phyloP scores from a whole-genome alignment of 2,329 filamentous ascomycete species.

The Aspergillus fischeri region DNA sequence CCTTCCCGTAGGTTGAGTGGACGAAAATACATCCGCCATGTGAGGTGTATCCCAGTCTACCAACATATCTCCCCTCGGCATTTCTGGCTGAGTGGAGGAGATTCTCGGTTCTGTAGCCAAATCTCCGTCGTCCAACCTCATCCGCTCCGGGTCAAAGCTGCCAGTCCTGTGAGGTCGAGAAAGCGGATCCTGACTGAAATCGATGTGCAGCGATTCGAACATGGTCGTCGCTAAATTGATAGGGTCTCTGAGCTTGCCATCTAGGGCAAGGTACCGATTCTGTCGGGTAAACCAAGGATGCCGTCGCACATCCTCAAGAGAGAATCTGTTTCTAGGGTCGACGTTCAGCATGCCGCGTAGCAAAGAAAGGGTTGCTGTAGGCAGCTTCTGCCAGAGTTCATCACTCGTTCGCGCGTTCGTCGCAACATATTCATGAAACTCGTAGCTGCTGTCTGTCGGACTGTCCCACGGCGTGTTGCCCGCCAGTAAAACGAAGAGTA shows the following conservation, averaged over 20 bases:
- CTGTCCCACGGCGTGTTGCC: constrained; percentile 98
- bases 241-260: constrained; percentile 73
- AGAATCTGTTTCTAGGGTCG: constrained; percentile 70
- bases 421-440: constrained; percentile 81
- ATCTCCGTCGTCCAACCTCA: constrained; percentile 63
- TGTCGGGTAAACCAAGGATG: constrained; percentile 91
- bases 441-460: constrained; percentile 78
- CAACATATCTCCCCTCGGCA: constrained; percentile 65
- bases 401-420: constrained; percentile 79
- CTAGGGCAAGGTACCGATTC: constrained; percentile 70
- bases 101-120: constrained; percentile 48
- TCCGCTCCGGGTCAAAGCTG: constrained; percentile 49
- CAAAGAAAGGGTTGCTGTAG: constrained; percentile 69
- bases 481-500: constrained; percentile 91
- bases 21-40: constrained; percentile 40
- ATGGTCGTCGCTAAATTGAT: constrained; percentile 88
- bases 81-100: constrained; percentile 82
- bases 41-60: constrained; percentile 88
- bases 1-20: constrained; percentile 45
- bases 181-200: constrained; percentile 68
- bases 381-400: constrained; percentile 77
- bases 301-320: constrained; percentile 77
- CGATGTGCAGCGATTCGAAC: constrained; percentile 85
- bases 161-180: constrained; percentile 38
- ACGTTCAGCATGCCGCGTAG: constrained; percentile 91